Base-by-base conservation (phyloP, 2,329 filamentous ascomycete species). In the Penicillium glabrum region DNA sequence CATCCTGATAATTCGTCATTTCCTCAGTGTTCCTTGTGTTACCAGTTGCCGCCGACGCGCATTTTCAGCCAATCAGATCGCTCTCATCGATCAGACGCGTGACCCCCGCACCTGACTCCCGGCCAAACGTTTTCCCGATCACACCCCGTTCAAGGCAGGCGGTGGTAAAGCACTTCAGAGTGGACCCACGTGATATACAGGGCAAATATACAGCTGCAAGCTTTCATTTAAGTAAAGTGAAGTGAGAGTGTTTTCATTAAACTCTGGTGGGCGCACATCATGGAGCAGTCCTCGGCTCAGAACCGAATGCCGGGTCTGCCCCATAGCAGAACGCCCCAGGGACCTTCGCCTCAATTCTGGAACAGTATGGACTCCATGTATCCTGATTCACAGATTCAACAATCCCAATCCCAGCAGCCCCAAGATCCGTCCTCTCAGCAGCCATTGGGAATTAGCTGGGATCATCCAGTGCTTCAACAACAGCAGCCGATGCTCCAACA, bases 211-310 rank as follows among this genome's bases (percentile, higher is more conserved):
- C 37, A 53, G 23, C 39, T 27, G 33, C 26, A 46, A 53, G 47
- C 29, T 51, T 46, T 58, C 39, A 24, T 33, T 45, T 24, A 26
- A 31, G 13, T 45, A 53, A 37, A 45, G 50, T 44, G 41, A 45
- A 52, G 39, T 45, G 41, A 27, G 41, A 46, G 23, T 14, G 3
- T n/a, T 26, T 24, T 21, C 23, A 21, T 29, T 46, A 16, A 44
- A 45, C 27, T 37, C 26, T 49, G 39, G 56, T 26, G 44, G 46
- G 26, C 53, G 39, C 55, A 46, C 56, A 68, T 47, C 50, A 77
- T 76, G 74, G 74, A 76, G 61, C 71, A 70, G 61, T 66, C 67
- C 19, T 62, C 71, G 41, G 59, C 68, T 29, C 66, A 69, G 46
- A 69, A 66, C 52, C 58, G 67, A 31, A 63, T 71, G 60, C 66